phyloP scores from a whole-genome alignment of 257 asterid species.

The Scutellaria baicalensis region DNA sequence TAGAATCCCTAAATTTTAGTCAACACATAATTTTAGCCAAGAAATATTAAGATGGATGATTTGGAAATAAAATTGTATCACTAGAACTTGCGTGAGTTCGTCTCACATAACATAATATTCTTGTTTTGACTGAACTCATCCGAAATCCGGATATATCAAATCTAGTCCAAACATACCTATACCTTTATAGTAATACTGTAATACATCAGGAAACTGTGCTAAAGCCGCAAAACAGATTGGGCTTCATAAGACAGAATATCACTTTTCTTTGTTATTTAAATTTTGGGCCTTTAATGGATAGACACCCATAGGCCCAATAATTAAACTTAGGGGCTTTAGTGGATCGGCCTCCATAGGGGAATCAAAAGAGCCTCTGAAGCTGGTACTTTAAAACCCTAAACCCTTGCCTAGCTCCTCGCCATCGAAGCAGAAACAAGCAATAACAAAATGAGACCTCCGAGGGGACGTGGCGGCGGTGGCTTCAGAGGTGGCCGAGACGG shows the following conservation, averaged over 20 bases:
- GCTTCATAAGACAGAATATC: background rate
- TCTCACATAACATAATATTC: too few species aligned
- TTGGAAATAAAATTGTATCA: too few species aligned
- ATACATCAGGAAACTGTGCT: too few species aligned
- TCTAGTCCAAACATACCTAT: too few species aligned
- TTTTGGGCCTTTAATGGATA: background rate
- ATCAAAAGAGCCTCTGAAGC: background rate
- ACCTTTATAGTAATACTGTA: too few species aligned
- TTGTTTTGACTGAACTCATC: too few species aligned
- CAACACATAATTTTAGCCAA: too few species aligned
- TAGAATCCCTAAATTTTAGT: too few species aligned
- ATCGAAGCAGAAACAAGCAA: background rate
- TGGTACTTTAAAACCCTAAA: conserved; percentile 26
- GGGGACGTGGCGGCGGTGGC: conserved; percentile 89
- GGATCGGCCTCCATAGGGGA: background rate
- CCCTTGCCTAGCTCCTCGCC: background rate
- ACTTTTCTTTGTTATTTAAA: too few species aligned
- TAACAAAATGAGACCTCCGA: conserved; percentile 78
- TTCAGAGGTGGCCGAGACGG: conserved; percentile 71
- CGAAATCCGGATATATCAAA: too few species aligned
- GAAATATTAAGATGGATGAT: too few species aligned
- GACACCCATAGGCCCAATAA: background rate
- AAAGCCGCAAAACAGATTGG: background rate
- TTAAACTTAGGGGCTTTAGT: background rate
- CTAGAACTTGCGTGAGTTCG: too few species aligned